Evolutionary conservation across 1,284 basidiomycete genomes (phyloP), one percentile per base, ranked within the genome.

Genomic region (Inonotus hispidus): DNA sequence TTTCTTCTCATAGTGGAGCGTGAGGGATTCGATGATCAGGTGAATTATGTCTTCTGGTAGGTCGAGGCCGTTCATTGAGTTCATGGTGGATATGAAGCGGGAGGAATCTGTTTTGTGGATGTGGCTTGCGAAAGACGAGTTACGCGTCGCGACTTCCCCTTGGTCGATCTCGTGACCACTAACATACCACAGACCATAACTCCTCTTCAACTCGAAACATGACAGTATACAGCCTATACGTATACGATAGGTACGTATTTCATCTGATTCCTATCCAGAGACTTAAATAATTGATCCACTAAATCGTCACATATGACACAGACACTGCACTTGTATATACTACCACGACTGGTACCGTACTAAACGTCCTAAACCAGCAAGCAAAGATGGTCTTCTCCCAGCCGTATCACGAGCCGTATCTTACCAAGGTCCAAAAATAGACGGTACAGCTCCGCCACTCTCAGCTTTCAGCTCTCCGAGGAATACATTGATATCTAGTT

Each of bases 271-370:
- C 1, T 4, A 32, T 32, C 32, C 8, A 32, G 3, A 32, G 3
- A 32, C 2, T 7, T 6, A 16, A 47, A 27, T 14, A 2, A 21
- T 50, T 0, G 3, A 56, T 1, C 3, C 16, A 16, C 38, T 19
- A 19, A 52, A 37, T 27, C 37, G 8, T 35, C n/a, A 14, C n/a
- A n/a, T n/a, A n/a, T n/a, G n/a, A n/a, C n/a, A n/a, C 52, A 96
- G 93, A 70, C 93, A 95, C 71, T 96, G 94, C 71, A 82, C 82
- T 50, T 94, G 92, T 71, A 82, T 96, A 54, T 96, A 94, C 75
- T 96, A 95, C 73, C 93, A 95, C 68, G 92, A 95, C 73, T 95
- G 92, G 92, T 90, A 94, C 69, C 85, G 93, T 55, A 86, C 88
- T 0, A 84, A 82, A 60, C 81, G 86, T 37, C 84, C 88, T 29